Evolutionary conservation across 257 asterid species (phyloP).

Genomic region (Anisodus acutangulus): DNA sequence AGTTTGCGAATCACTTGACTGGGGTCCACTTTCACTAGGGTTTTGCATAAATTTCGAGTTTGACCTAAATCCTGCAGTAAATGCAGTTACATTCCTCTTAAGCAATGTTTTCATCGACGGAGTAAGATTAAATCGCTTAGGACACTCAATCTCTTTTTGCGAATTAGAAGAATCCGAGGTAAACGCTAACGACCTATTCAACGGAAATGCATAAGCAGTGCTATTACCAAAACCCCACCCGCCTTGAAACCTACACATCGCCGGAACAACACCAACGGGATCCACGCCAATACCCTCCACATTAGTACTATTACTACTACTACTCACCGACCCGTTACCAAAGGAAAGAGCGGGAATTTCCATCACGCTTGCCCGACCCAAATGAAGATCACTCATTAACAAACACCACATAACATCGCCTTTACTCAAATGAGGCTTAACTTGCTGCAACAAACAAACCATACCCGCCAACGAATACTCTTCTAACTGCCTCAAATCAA

Average conservation of each 20-base stretch:
- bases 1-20: conserved; percentile 53
- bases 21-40: conserved; percentile 45
- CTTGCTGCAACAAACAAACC: conserved; percentile 86
- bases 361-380: conserved; percentile 83
- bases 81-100: conserved; percentile 85
- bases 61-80: conserved; percentile 93
- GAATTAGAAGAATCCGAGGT: conserved; percentile 65
- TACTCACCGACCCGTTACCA: conserved; percentile 41
- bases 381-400: conserved; percentile 85
- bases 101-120: conserved; percentile 85
- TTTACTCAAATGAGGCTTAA: conserved; percentile 76
- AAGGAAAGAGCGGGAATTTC: conserved; percentile 70
- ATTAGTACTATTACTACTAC: conserved; percentile 37
- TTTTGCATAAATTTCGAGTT: conserved; percentile 61
- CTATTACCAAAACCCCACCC: conserved; percentile 90
- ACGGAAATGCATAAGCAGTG: conserved; percentile 65
- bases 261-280: conserved; percentile 73
- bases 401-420: conserved; percentile 98
- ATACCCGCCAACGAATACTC: conserved; percentile 84
- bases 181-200: conserved; percentile 57
- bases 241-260: conserved; percentile 78
- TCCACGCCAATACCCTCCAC: conserved; percentile 54
- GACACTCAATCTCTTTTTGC: conserved; percentile 86
- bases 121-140: conserved; percentile 85
- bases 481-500: conserved; percentile 76